Conservation (phyloP, 2,329 filamentous ascomycete genomes). For the Geosmithia morbida region DNA sequence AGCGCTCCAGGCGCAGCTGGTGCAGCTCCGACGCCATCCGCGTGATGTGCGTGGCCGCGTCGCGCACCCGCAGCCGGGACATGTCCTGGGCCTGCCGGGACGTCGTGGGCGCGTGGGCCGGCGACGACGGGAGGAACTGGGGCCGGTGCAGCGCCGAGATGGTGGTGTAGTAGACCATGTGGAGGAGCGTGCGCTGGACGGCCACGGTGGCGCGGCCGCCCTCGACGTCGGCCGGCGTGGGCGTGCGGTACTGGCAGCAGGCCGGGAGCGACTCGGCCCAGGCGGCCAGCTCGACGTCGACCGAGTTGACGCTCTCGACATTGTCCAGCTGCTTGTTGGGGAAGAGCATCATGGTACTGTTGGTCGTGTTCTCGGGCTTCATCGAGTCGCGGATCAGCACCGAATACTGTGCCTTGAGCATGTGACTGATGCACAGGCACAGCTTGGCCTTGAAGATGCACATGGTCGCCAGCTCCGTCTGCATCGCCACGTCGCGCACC, state of each 20-base stretch:
- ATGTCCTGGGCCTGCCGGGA: constrained; percentile 65
- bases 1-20: constrained; percentile 57
- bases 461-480: constrained; percentile 69
- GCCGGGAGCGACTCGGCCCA: constrained; percentile 64
- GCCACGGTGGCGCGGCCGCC: constrained; percentile 45
- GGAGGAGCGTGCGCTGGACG: constrained; percentile 71
- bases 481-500: constrained; percentile 56
- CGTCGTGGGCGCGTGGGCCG: constrained; percentile 32
- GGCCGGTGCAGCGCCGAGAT: constrained; percentile 83
- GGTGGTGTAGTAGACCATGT: constrained; percentile 90
- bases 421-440: constrained; percentile 77
- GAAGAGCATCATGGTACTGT: constrained; percentile 74
- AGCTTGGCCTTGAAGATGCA: constrained; percentile 87
- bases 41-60: constrained; percentile 75
- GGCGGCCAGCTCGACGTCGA: constrained; percentile 63
- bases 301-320: constrained; percentile 61
- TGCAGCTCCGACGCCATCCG: constrained; percentile 68
- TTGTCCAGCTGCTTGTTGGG: constrained; percentile 81
- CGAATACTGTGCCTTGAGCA: constrained; percentile 83
- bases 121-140: constrained; percentile 68
- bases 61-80: constrained; percentile 68
- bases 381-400: constrained; percentile 75
- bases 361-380: constrained; percentile 61
- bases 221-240: constrained; percentile 39
- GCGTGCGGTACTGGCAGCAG: constrained; percentile 52